Base-by-base conservation (phyloP, 2,329 filamentous ascomycete genomes). In the Ascochyta koolunga region DNA sequence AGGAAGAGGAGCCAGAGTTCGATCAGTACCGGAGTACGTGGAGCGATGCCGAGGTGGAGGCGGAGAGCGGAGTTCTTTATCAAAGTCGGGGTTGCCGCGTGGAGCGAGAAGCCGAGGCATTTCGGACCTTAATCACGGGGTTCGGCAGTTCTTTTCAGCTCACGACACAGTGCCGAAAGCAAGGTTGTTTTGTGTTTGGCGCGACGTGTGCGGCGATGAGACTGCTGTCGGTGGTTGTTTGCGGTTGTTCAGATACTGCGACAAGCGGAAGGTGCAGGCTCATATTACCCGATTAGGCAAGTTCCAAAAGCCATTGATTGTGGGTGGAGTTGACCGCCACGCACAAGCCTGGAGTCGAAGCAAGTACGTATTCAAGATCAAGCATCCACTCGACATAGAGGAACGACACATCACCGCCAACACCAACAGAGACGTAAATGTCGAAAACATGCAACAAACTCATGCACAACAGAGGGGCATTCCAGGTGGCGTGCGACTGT, bases 71-170 rank as follows among this genome's bases (percentile, higher is more conserved):
- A 80, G 61, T 41, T 82, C 83, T 4, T 79, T 78, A 55, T 50
- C 54, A 41, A 29, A 8, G 1, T 78, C 68, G 37, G 89, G 68
- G 9, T 54, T 50, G 45, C 45, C 43, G 87, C 88, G 1, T 70
- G 57, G 16, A 69, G 58, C 2, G 77, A 68, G 22, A 80, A 63
- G 24, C 75, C 70, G 33, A 60, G 61, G 61, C 55, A 56, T 39
- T 52, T 60, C 59, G 57, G 59, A 29, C 43, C 6, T 5, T 27
- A 18, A 50, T 62, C 61, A 64, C 61, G 59, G 50, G 61, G 41
- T 19, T 52, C 59, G 56, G 52, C 46, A 56, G 25, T 56, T 47
- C 38, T 33, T 21, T 24, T 39, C 43, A 36, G 27, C 31, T 35
- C 18, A 18, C 33, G 5, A 13, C 10, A 6, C 27, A 6, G 29